Conservation (phyloP, 2,329 filamentous ascomycete genomes). For the Alternaria conjuncta region DNA sequence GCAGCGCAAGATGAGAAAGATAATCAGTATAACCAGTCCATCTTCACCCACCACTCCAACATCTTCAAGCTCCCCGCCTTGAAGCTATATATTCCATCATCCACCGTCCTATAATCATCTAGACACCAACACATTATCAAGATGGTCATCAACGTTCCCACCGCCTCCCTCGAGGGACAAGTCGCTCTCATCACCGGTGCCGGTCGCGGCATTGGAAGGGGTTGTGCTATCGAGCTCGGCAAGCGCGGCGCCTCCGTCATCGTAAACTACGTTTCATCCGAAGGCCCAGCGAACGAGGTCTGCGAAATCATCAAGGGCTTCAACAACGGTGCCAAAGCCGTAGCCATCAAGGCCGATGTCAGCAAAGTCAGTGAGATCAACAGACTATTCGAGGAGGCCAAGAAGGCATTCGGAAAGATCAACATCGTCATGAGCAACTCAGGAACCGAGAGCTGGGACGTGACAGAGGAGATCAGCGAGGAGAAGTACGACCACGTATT, state of each 20-base stretch:
- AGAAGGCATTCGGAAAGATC: constrained; percentile 52
- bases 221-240: constrained; percentile 71
- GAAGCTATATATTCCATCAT: constrained; percentile 7
- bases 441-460: constrained; percentile 71
- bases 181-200: constrained; percentile 68
- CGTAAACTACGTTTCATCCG: constrained; percentile 68
- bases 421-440: constrained; percentile 61
- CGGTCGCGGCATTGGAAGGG: constrained; percentile 70
- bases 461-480: constrained; percentile 70
- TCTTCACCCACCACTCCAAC: background rate
- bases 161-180: constrained; percentile 59
- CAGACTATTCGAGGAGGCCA: constrained; percentile 58
- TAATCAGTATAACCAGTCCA: constrained; percentile 13
- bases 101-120: constrained; percentile 16
- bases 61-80: background rate
- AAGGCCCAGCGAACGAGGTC: constrained; percentile 57
- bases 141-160: constrained; percentile 54
- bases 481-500: constrained; percentile 77
- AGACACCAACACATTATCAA: constrained; percentile 14
- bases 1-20: background rate
- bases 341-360: constrained; percentile 67
- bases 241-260: constrained; percentile 69
- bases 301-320: constrained; percentile 53
- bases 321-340: constrained; percentile 58
- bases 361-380: constrained; percentile 63